Evolutionary conservation across 1,284 basidiomycete species (phyloP).

Genomic region (Puccinia coronata): DNA sequence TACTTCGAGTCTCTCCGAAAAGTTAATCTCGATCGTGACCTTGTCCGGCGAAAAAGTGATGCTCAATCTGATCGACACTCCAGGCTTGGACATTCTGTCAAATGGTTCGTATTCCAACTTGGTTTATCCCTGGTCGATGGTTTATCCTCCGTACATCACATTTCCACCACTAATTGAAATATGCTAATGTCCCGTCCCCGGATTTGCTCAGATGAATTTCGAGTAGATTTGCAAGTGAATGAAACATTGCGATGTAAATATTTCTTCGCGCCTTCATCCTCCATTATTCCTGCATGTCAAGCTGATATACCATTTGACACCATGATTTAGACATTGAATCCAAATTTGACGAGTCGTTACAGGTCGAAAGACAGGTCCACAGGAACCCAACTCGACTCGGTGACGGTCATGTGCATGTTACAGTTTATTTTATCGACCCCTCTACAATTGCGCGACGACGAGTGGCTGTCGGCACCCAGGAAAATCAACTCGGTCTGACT

Average conservation of each 20-base stretch:
- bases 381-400: constrained; percentile 39
- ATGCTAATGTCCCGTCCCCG: neutral
- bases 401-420: constrained; percentile 42
- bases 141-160: neutral
- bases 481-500: neutral
- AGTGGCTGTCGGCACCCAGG: neutral
- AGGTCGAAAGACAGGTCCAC: constrained; percentile 45
- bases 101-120: constrained; percentile 18
- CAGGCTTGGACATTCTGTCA: constrained; percentile 46
- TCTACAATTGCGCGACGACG: constrained; percentile 4
- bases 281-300: neutral
- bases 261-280: neutral
- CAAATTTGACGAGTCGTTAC: constrained; percentile 36
- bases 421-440: constrained; percentile 43
- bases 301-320: neutral
- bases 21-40: neutral
- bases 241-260: constrained; percentile 34
- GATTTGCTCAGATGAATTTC: constrained; percentile 37
- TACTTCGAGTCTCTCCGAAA: constrained; percentile 20
- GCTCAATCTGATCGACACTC: constrained; percentile 30
- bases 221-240: constrained; percentile 40
- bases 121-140: neutral
- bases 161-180: neutral
- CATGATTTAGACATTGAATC: constrained; percentile 26
- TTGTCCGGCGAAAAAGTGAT: constrained; percentile 29